phyloP scores from a whole-genome alignment of 768 basidiomycete species.

The Phlebiopsis flavidoalba region DNA sequence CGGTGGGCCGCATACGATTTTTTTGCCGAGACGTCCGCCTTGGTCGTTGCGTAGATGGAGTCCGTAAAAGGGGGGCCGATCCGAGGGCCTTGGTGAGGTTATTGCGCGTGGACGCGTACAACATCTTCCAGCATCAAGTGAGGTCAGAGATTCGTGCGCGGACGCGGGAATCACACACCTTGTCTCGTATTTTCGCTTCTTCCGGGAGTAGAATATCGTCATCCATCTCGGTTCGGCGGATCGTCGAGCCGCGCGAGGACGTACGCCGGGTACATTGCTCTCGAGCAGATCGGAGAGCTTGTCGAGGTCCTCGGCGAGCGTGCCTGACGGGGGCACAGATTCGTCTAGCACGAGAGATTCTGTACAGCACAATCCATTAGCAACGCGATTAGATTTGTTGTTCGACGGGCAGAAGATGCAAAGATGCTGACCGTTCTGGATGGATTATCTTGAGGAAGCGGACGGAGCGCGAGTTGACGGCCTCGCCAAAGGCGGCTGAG shows the following conservation, averaged over 20 bases:
- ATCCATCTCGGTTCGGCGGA: conserved; percentile 64
- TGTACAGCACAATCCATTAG: conserved; percentile 24
- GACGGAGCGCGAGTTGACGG: conserved; percentile 41
- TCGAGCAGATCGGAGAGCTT: conserved; percentile 54
- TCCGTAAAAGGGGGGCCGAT: conserved; percentile 64
- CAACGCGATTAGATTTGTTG: conserved; percentile 24
- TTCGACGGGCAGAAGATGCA: conserved; percentile 8
- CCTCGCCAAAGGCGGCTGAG: conserved; percentile 49
- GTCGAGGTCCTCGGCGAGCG: conserved; percentile 58
- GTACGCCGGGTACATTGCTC: conserved; percentile 64
- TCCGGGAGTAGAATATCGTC: conserved; percentile 78
- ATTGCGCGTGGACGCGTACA: conserved; percentile 77
- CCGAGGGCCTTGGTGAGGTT: conserved; percentile 71
- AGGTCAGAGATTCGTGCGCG: not conserved
- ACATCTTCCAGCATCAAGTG: conserved; percentile 50
- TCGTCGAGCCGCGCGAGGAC: conserved; percentile 62
- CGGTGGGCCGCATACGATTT: conserved; percentile 72
- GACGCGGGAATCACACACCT: conserved; percentile 39
- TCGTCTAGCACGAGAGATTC: conserved; percentile 65
- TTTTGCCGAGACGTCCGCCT: conserved; percentile 54
- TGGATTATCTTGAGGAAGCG: conserved; percentile 78
- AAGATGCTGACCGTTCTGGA: conserved; percentile 60
- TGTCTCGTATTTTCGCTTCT: conserved; percentile 71
- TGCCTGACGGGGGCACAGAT: conserved; percentile 41
- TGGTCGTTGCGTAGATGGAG: conserved; percentile 74